A percentile compares a stretch with the other conserved stretches of the same genome.
Conservation (phyloP, 805 yeast genomes). For the Barnettozyma wickerhamii region DNA sequence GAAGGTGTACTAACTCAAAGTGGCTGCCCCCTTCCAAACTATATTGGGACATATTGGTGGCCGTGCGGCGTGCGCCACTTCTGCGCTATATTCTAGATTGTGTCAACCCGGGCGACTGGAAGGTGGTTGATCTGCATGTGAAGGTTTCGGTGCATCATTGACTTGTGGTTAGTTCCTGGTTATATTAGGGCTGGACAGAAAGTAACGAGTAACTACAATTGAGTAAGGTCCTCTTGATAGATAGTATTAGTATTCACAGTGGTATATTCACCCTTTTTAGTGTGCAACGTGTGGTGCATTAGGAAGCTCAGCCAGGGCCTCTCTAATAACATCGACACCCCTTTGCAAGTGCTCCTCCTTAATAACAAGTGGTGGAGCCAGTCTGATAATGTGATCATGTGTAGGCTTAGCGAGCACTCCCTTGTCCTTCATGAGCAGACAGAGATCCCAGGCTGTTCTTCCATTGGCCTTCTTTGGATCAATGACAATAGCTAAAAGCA, state of each 20-base stretch:
- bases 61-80: no score
- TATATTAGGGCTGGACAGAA: no score
- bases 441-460: conserved; percentile 93
- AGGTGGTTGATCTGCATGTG: not conserved
- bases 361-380: conserved; percentile 94
- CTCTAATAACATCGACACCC: conserved; percentile 73
- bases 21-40: no score
- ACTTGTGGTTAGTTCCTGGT: no score
- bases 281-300: conserved; percentile 34
- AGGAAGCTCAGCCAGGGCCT: conserved; percentile 52
- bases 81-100: not conserved
- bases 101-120: not conserved
- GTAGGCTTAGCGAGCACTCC: conserved; percentile 97
- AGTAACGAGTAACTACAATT: no score
- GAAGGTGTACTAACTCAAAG: no score
- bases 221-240: no score
- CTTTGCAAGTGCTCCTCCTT: conserved; percentile 77
- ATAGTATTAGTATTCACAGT: no score
- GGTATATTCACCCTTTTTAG: not conserved
- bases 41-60: no score
- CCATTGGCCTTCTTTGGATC: conserved; percentile 82
- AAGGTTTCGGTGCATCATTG: not conserved
- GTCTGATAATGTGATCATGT: conserved; percentile 90
- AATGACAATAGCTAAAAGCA: conserved; percentile 86
- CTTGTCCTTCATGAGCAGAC: conserved; percentile 79